phyloP scores from a whole-genome alignment of 306 rosid genomes.

The Rosa rugosa region DNA sequence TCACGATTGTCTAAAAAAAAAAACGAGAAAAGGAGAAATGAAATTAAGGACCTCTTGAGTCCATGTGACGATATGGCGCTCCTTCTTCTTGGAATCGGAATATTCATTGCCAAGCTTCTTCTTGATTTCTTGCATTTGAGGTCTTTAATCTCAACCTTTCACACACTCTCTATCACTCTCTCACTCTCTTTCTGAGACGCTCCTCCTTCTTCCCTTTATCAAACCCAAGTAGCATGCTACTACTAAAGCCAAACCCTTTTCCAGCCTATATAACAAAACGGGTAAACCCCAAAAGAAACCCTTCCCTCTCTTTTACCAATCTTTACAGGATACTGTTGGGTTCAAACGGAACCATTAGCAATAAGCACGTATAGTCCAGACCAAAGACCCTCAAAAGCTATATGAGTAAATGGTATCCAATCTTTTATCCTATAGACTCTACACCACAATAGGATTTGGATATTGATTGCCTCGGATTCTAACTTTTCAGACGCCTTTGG shows the following conservation, averaged over 20 bases:
- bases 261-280: conserved; percentile 28
- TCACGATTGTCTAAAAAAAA: background rate
- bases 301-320: conserved; percentile 21
- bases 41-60: conserved; percentile 80
- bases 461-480: conserved; percentile 77
- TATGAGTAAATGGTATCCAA: conserved; percentile 33
- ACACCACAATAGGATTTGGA: conserved; percentile 26
- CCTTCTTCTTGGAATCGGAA: conserved; percentile 94
- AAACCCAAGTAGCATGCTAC: conserved; percentile 72
- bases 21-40: conserved; percentile 1
- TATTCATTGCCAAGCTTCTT: conserved; percentile 58
- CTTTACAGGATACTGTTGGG: conserved; percentile 28
- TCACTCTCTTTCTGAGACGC: conserved; percentile 57
- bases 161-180: conserved; percentile 15
- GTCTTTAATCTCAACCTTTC: conserved; percentile 31
- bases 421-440: conserved; percentile 12
- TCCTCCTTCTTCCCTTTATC: conserved; percentile 66
- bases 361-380: background rate
- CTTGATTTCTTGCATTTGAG: conserved; percentile 63
- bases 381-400: conserved; percentile 46
- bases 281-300: conserved; percentile 24
- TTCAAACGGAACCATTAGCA: conserved; percentile 37
- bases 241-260: conserved; percentile 56
- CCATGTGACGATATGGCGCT: conserved; percentile 98
- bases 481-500: conserved; percentile 53